Evolutionary conservation across 345 rosid genomes (phyloP), one percentile per base, ranked within the genome.

Genomic region (Brassica napus): DNA sequence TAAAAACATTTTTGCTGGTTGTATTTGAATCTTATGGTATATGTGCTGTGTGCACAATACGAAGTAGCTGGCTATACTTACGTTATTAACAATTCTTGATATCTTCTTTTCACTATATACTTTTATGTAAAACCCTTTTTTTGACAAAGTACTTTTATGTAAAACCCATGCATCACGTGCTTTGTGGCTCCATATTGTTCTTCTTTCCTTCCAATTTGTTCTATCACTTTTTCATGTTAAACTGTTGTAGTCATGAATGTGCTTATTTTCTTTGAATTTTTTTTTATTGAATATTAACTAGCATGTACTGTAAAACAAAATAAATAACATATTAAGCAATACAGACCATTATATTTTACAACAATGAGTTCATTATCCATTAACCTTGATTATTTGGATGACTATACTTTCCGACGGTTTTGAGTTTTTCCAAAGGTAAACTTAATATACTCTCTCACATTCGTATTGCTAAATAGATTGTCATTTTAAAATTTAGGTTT

Each of bases 121-220:
- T 60, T 79, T 73, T 21, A 67, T 62, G 63, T 59, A 23, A 73
- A 37, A 52, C 65, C 47, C 78, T 28, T 28, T 28, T 28, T 28
- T 28, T 28, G 31, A 28, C 31, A 28, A 28, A 28, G 31, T 57
- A 78, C 77, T 58, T 78, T 72, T 28, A 68, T 62, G 63, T 59
- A 23, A 67, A 37, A 52, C 65, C 47, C 78, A 73, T 79, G 78
- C 74, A 79, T 61, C 78, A 79, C 82, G 82, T 79, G 82, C 58
- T 59, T 55, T 49, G 37, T 73, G 78, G 68, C 70, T 79, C 78
- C 47, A 49, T 68, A 44, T 73, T 67, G 34, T 42, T 79, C 65
- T 42, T 67, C 60, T 73, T 73, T 60, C 2, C 52, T 67, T 49
- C 58, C 58, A 67, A 32, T 67, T 59, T 59, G 35, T 47, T 54